Conservation (phyloP, 441 rosid species). For the Euphorbia schlechtendalii region DNA sequence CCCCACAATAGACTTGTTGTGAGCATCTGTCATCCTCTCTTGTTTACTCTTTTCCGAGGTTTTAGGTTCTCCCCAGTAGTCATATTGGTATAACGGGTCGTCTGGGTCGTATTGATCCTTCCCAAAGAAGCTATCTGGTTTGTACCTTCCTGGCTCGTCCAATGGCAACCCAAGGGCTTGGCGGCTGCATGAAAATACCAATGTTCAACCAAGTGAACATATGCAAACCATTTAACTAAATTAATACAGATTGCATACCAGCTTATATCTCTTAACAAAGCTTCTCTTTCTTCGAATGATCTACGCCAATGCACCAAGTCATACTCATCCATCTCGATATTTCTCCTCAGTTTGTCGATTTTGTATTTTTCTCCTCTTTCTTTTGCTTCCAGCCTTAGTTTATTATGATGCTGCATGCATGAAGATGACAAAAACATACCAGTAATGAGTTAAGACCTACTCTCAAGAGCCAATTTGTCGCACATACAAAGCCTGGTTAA, state of each 20-base stretch:
- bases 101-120: slow-evolving; percentile 84
- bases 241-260: too few relatives aligned
- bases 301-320: slow-evolving; percentile 84
- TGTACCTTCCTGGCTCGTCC: slow-evolving; percentile 93
- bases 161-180: slow-evolving; percentile 80
- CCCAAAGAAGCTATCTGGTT: slow-evolving; percentile 71
- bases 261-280: slow-evolving; percentile 91
- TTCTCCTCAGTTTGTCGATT: slow-evolving; percentile 61
- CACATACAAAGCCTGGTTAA: neutral
- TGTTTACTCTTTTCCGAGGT: slow-evolving; percentile 83
- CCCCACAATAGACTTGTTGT: slow-evolving; percentile 81
- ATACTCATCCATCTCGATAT: slow-evolving; percentile 92
- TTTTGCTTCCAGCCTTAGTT: slow-evolving; percentile 57
- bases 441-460: neutral
- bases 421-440: neutral
- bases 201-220: neutral
- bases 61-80: slow-evolving; percentile 97
- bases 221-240: too few relatives aligned
- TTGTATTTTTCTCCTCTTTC: slow-evolving; percentile 77
- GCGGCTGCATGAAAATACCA: slow-evolving; percentile 41
- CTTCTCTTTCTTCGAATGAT: slow-evolving; percentile 90
- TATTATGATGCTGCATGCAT: slow-evolving; percentile 55
- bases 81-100: slow-evolving; percentile 71
- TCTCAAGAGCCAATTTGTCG: neutral
- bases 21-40: slow-evolving; percentile 64